Evolutionary conservation across 1,284 basidiomycete genomes (phyloP).

Genomic region (Papiliotrema laurentii): DNA sequence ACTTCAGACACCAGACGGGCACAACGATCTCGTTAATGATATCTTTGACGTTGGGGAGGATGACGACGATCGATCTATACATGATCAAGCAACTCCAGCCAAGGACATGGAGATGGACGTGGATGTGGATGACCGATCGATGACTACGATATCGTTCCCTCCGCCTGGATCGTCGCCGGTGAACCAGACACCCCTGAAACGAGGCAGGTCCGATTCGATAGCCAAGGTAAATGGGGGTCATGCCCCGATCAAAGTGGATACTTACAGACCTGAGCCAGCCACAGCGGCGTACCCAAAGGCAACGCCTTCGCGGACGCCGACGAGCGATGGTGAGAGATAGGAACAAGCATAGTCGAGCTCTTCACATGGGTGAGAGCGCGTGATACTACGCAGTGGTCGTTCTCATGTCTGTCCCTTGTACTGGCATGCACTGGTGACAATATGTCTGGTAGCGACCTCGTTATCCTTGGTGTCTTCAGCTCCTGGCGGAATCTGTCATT

Average conservation of each 20-base stretch:
- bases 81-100: too few relatives aligned
- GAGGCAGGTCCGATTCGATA: background rate
- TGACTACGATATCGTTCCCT: background rate
- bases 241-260: constrained; percentile 4
- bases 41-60: constrained; percentile 21
- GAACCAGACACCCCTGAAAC: background rate
- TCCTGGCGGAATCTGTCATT: too few relatives aligned
- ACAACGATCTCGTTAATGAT: constrained; percentile 16
- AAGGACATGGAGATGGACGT: constrained; percentile 12
- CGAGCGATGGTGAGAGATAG: background rate
- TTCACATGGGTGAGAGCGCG: too few relatives aligned
- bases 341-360: too few relatives aligned
- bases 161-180: background rate
- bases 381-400: too few relatives aligned
- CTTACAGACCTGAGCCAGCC: constrained; percentile 3
- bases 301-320: constrained; percentile 1
- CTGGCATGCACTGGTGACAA: too few relatives aligned
- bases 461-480: too few relatives aligned
- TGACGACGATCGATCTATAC: constrained; percentile 10
- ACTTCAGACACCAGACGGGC: constrained; percentile 3
- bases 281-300: background rate
- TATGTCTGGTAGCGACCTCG: too few relatives aligned
- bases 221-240: background rate
- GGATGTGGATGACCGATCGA: background rate
- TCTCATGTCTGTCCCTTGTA: too few relatives aligned